These are phyloP conservation scores for Amauroascus verrucosus DNA, from an alignment of 2,329 filamentous ascomycete species.

Conservation along the genomic window DNA sequence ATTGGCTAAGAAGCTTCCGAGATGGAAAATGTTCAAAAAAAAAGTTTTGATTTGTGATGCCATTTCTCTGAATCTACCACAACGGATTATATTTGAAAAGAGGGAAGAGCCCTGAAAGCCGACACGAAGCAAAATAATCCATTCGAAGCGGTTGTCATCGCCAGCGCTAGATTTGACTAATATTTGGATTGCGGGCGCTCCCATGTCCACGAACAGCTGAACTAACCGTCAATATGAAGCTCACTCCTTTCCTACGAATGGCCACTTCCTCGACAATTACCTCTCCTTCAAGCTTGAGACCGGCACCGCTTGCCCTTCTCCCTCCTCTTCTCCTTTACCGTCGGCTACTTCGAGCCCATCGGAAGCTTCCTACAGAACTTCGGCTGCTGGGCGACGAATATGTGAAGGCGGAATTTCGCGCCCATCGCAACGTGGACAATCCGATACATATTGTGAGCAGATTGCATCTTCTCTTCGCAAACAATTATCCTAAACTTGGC, in stretches of 20 bases:
- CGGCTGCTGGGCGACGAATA: constrained; percentile 84
- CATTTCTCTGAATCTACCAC: no score
- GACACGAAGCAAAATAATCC: no score
- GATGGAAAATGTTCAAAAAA: no score
- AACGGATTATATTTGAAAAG: no score
- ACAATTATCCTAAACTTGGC: neutral
- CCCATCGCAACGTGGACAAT: constrained; percentile 75
- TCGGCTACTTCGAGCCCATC: constrained; percentile 73
- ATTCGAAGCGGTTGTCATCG: neutral
- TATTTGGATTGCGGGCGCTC: neutral
- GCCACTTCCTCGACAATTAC: constrained; percentile 33
- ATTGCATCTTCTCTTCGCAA: neutral
- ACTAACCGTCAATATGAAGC: constrained; percentile 24
- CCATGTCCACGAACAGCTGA: neutral
- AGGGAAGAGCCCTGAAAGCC: no score
- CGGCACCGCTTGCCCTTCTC: constrained; percentile 57
- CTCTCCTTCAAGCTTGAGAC: constrained; percentile 34
- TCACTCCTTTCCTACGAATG: constrained; percentile 30
- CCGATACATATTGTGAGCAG: constrained; percentile 74
- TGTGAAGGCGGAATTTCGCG: constrained; percentile 82
- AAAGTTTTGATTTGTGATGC: no score
- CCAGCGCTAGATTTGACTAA: neutral
- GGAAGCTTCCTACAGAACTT: constrained; percentile 63
- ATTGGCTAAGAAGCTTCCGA: constrained; percentile 1
- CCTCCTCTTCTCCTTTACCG: constrained; percentile 86